Conservation (phyloP, 345 rosid genomes). For the Angophora floribunda region DNA sequence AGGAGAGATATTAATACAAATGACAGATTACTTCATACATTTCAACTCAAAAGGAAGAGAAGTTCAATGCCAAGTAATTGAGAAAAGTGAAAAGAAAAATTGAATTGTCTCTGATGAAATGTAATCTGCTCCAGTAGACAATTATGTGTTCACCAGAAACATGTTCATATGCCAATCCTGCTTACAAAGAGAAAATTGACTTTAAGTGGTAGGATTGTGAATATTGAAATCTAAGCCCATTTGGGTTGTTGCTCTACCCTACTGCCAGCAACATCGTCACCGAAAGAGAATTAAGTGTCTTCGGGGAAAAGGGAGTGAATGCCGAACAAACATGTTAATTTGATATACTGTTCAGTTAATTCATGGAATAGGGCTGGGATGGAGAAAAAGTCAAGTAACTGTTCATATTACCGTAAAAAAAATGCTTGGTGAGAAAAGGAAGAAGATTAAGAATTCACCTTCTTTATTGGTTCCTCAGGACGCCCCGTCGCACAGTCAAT, state of each 20-base stretch:
- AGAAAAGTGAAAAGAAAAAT: background rate
- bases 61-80: background rate
- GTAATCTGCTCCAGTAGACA: background rate
- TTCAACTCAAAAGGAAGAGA: background rate
- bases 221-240: background rate
- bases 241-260: background rate
- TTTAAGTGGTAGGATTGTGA: accelerated
- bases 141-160: background rate
- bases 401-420: background rate
- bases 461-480: conserved; percentile 95
- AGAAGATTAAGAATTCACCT: conserved; percentile 18
- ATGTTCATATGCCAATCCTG: background rate
- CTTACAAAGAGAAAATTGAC: background rate
- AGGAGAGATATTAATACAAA: background rate
- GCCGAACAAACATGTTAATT: background rate
- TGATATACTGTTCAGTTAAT: background rate
- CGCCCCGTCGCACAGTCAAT: conserved; percentile 99
- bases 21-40: background rate
- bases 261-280: background rate
- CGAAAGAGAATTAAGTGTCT: background rate
- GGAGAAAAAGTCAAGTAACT: background rate
- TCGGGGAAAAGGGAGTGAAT: background rate
- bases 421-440: background rate
- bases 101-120: background rate
- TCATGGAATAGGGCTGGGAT: background rate